Evolutionary conservation across 257 asterid genomes (phyloP).

Genomic region (Echium plantagineum): DNA sequence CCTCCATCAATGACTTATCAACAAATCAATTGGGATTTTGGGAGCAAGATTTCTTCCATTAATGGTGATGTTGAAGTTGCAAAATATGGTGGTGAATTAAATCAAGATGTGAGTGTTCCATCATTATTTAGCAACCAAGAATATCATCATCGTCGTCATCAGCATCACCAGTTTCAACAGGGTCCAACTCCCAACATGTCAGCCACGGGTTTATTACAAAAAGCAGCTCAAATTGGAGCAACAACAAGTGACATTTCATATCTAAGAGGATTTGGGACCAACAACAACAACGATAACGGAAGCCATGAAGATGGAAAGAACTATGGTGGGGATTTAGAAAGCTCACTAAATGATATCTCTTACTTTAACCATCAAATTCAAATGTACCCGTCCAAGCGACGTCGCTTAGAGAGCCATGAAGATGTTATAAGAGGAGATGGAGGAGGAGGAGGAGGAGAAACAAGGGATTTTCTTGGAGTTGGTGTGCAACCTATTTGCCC

Average conservation of each 20-base stretch:
- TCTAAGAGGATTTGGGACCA: conserved; percentile 36
- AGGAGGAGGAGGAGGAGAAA: conserved; percentile 36
- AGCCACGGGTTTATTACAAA: conserved; percentile 81
- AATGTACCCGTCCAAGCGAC: conserved; percentile 49
- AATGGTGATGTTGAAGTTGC: conserved; percentile 16
- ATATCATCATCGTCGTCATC: too few species aligned
- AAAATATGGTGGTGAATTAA: conserved; percentile 18
- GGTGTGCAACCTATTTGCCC: conserved; percentile 68
- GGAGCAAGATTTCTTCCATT: conserved; percentile 21
- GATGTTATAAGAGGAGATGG: conserved; percentile 5
- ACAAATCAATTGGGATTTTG: conserved; percentile 49
- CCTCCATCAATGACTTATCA: conserved; percentile 12
- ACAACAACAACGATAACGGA: conserved; percentile 14
- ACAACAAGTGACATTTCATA: conserved; percentile 40
- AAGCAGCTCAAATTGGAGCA: conserved; percentile 69
- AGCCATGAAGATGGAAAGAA: conserved; percentile 28
- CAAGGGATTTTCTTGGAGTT: conserved; percentile 95
- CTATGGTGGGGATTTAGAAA: conserved; percentile 34
- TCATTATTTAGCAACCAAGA: conserved; percentile 49
- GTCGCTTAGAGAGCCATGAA: conserved; percentile 28
- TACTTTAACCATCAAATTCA: conserved; percentile 24
- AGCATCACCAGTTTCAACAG: conserved; percentile 17
- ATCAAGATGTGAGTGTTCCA: conserved; percentile 29
- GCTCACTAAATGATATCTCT: conserved; percentile 28
- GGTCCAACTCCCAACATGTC: conserved; percentile 37